A percentile compares a stretch with the other conserved stretches of the same genome.
Conservation (phyloP, 495 filamentous ascomycete species). For the Neurospora sublineolata region DNA sequence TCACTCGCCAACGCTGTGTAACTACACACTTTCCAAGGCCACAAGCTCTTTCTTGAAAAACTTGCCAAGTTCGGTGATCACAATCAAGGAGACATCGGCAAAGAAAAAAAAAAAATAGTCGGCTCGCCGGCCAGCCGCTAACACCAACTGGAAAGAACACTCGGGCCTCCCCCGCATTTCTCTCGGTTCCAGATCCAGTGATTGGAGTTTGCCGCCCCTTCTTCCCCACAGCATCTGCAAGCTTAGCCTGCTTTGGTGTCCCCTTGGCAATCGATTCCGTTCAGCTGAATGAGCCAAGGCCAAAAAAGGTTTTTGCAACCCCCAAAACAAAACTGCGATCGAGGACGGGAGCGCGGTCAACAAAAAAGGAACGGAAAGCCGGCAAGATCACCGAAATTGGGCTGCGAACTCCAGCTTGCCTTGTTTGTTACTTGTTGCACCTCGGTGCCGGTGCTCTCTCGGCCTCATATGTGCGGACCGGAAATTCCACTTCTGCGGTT, state of each 20-base stretch:
- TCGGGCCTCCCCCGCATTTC: background rate
- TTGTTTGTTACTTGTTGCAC: background rate
- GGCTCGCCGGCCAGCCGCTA: background rate
- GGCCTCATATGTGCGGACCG: background rate
- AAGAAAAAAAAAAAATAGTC: background rate
- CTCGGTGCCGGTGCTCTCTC: background rate
- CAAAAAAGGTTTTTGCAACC: background rate
- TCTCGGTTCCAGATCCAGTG: background rate
- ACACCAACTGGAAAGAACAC: background rate
- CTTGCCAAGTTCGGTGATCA: background rate
- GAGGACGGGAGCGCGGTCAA: background rate
- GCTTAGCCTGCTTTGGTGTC: background rate
- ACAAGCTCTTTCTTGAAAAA: background rate
- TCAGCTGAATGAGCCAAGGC: background rate
- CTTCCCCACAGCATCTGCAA: background rate
- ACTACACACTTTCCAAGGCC: background rate
- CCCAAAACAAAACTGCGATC: background rate
- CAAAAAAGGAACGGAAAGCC: background rate
- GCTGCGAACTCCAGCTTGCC: background rate
- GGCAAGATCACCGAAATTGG: background rate
- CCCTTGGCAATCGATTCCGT: background rate
- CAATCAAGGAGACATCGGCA: background rate
- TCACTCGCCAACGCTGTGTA: background rate
- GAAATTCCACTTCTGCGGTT: background rate
- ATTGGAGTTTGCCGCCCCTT: background rate